A percentile compares a stretch with the other conserved stretches of the same genome.
Conservation (phyloP, 1,284 basidiomycete species). For the Cutaneotrichosporon spelunceum region DNA sequence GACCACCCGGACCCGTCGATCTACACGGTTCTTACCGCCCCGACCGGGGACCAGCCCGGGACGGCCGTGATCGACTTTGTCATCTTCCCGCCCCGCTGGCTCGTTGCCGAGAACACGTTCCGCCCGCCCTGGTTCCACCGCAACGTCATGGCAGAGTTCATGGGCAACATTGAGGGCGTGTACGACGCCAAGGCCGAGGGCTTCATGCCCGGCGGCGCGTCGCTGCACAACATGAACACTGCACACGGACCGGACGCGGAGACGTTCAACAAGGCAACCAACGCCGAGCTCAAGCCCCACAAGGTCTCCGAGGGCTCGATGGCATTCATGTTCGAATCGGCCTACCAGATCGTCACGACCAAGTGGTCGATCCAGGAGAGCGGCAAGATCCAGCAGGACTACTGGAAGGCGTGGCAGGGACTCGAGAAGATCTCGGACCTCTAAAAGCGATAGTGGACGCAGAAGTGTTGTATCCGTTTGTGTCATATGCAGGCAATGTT, state of each 20-base stretch:
- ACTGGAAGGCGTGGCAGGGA: constrained; percentile 23
- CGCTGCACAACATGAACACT: constrained; percentile 37
- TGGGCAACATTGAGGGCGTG: constrained; percentile 18
- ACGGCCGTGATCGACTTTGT: constrained; percentile 51
- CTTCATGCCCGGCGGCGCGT: constrained; percentile 30
- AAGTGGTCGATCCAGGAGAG: constrained; percentile 34
- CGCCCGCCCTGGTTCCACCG: constrained; percentile 59
- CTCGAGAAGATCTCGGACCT: constrained; percentile 8
- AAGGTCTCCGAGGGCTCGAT: constrained; percentile 31
- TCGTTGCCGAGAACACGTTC: constrained; percentile 43
- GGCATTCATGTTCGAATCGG: constrained; percentile 39
- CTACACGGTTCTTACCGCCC: constrained; percentile 38
- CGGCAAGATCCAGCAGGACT: constrained; percentile 35
- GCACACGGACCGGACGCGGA: constrained; percentile 35
- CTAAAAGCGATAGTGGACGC: neutral
- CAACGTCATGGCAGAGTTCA: constrained; percentile 53
- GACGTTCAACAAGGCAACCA: constrained; percentile 14
- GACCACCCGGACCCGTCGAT: constrained; percentile 44
- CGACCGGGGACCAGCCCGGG: constrained; percentile 57
- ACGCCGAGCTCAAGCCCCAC: constrained; percentile 24
- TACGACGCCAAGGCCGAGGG: constrained; percentile 33
- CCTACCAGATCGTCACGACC: constrained; percentile 34
- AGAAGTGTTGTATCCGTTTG: constrained; percentile 5
- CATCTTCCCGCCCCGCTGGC: constrained; percentile 29
- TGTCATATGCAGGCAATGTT: constrained; percentile 1